Percentiles rank a stretch among this genome's conserved stretches.
Evolutionary conservation across 2,329 filamentous ascomycete species (phyloP).

Genomic region (Claviceps capensis): DNA sequence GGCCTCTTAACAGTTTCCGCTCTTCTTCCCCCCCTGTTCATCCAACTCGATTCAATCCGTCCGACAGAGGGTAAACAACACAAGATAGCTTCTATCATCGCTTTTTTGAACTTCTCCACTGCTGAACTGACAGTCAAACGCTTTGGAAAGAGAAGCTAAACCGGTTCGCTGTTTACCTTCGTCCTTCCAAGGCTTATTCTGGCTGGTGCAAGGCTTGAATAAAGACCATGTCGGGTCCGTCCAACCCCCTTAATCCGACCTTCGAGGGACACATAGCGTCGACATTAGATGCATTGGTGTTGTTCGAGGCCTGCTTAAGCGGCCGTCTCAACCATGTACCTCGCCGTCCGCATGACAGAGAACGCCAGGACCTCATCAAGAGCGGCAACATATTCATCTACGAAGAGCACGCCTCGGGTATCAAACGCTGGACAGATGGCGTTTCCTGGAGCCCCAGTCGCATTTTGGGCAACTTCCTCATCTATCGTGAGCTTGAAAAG

Average conservation of each 20-base stretch:
- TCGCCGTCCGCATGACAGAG: slow-evolving; percentile 74
- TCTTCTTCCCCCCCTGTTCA: neutral
- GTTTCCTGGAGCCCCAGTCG: slow-evolving; percentile 82
- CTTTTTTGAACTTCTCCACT: neutral
- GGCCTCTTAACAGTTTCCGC: neutral
- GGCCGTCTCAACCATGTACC: slow-evolving; percentile 63
- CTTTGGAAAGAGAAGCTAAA: neutral
- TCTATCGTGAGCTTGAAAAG: slow-evolving; percentile 71
- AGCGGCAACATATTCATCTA: slow-evolving; percentile 87
- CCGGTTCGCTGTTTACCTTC: neutral
- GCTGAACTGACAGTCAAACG: neutral
- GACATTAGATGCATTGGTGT: slow-evolving; percentile 61
- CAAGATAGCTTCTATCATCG: neutral
- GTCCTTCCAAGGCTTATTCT: neutral
- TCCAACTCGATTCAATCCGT: neutral
- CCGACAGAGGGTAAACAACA: neutral
- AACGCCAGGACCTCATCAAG: slow-evolving; percentile 61
- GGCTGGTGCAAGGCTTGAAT: neutral
- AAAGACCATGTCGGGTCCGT: neutral
- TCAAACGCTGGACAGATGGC: slow-evolving; percentile 90
- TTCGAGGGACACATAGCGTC: slow-evolving; percentile 54
- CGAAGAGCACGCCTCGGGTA: slow-evolving; percentile 78
- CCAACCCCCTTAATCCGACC: slow-evolving; percentile 41
- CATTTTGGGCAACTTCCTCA: slow-evolving; percentile 71
- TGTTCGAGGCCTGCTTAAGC: slow-evolving; percentile 66